Evolutionary conservation across 176 grass and related monocot species (phyloP), one percentile per base, ranked within the genome.

Genomic region (Bolboschoenus planiculmis): DNA sequence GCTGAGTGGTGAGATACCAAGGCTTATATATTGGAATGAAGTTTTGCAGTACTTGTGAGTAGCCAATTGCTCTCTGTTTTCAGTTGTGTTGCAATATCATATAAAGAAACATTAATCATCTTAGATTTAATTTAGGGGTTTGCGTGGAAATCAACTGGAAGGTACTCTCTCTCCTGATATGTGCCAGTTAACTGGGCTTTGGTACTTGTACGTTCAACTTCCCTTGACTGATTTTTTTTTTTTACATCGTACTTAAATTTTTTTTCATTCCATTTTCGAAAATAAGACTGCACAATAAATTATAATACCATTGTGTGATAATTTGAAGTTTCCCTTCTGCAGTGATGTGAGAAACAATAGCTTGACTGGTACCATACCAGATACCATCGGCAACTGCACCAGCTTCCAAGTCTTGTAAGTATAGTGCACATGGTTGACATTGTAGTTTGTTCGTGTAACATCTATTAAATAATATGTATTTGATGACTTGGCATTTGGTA

Each of bases 351-450:
- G 90, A 80, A 99, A 99, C 84, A 99, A 99, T 53, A 99, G 91
- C 64, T 65, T 99, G 89, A 90, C 88, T 7, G 97, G 97, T 58
- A 83, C 34, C 21, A 93, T 99, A 79, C 97, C 97, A 1, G 83
- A 91, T 5, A 96, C 87, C 40, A 96, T 99, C 46, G 97, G 97
- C 0, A 99, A 99, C 62, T 99, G 97, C 89, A 93, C 97, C 5
- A 93, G 91, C 79, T 99, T 99, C 87, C 93, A 99, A 84, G 97
- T 99, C 85, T 93, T 99, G 93, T 99, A 96, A 59, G 97, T 92
- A 90, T 79, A 47, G 82, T 16, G 35, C 7, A 15, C 5, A 62
- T 79, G 58, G 56, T 14, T 1, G 16, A 13, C 26, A 31, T 26
- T 9, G 7, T 40, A 62, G 29, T 15, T 59, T 23, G 20, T 8